Percentiles rank a stretch among this genome's conserved stretches.
Conservation (phyloP, 2,329 filamentous ascomycete species). For the Ophiognomonia clavigignenti-juglandacearum region DNA sequence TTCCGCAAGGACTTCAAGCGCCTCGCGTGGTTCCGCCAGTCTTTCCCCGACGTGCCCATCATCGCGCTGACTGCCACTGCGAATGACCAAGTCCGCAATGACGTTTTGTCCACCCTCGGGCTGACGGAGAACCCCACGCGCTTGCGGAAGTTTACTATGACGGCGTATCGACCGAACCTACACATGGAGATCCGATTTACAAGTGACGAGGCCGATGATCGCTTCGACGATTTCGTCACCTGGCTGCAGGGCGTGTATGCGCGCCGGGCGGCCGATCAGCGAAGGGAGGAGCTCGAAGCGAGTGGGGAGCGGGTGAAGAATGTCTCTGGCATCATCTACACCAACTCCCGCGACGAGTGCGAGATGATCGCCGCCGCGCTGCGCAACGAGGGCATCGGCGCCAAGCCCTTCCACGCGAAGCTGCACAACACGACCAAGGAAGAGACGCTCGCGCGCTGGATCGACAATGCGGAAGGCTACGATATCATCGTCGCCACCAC, state of each 20-base stretch:
- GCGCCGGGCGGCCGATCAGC: conserved; percentile 56
- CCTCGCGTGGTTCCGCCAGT: conserved; percentile 77
- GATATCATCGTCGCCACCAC: conserved; percentile 94
- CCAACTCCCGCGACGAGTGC: conserved; percentile 68
- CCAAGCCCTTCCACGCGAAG: conserved; percentile 68
- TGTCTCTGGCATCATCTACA: conserved; percentile 77
- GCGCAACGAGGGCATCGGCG: conserved; percentile 64
- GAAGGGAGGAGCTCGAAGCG: conserved; percentile 53
- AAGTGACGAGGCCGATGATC: conserved; percentile 66
- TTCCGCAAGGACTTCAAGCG: conserved; percentile 91
- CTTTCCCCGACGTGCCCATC: conserved; percentile 80
- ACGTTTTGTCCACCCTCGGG: conserved; percentile 72
- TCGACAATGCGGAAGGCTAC: conserved; percentile 68
- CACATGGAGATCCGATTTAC: conserved; percentile 89
- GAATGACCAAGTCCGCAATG: conserved; percentile 72
- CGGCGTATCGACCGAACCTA: conserved; percentile 77
- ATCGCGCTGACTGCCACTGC: conserved; percentile 93
- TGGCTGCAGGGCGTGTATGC: conserved; percentile 74
- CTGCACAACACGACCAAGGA: conserved; percentile 65
- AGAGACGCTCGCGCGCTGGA: conserved; percentile 66
- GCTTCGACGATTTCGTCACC: conserved; percentile 66
- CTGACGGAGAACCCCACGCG: conserved; percentile 53
- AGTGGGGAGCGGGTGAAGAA: conserved; percentile 53
- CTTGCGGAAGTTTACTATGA: conserved; percentile 76
- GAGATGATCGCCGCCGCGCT: conserved; percentile 64